phyloP scores from a whole-genome alignment of 441 rosid genomes.

The Biscutella laevigata region DNA sequence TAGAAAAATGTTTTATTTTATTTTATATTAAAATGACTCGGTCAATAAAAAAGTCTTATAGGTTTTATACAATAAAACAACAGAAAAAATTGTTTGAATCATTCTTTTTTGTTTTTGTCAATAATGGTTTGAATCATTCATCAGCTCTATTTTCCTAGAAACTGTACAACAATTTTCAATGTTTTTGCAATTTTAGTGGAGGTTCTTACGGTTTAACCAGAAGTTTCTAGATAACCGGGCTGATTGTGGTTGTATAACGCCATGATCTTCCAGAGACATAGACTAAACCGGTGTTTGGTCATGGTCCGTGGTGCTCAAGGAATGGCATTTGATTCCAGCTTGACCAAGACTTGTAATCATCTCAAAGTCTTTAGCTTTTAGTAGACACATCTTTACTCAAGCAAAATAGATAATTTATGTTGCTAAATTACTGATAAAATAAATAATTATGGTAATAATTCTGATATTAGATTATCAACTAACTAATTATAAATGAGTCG shows the following conservation, averaged over 20 bases:
- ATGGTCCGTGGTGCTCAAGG: not conserved
- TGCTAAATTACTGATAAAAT: no score
- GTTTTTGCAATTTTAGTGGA: not conserved
- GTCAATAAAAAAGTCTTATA: not conserved
- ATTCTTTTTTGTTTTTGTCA: no score
- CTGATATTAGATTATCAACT: no score
- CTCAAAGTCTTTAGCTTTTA: no score
- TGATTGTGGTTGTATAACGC: not conserved
- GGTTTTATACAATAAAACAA: not conserved
- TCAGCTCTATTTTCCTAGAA: not conserved
- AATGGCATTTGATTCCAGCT: slow-evolving; percentile 32
- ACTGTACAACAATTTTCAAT: not conserved
- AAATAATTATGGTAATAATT: no score
- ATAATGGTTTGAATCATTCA: no score
- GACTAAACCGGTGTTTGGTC: not conserved
- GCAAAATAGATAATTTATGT: no score
- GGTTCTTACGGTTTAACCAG: not conserved
- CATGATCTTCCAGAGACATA: slow-evolving; percentile 1
- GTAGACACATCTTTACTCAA: no score
- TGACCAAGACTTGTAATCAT: slow-evolving; percentile 23
- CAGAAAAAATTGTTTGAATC: no score
- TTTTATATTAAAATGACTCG: not conserved
- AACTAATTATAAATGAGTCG: no score
- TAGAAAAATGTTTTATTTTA: no score
- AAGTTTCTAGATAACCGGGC: slow-evolving; percentile 1